These are phyloP conservation scores for Zygotorulaspora chibaensis DNA, from an alignment of 805 yeast genomes.

Conservation along the genomic window DNA sequence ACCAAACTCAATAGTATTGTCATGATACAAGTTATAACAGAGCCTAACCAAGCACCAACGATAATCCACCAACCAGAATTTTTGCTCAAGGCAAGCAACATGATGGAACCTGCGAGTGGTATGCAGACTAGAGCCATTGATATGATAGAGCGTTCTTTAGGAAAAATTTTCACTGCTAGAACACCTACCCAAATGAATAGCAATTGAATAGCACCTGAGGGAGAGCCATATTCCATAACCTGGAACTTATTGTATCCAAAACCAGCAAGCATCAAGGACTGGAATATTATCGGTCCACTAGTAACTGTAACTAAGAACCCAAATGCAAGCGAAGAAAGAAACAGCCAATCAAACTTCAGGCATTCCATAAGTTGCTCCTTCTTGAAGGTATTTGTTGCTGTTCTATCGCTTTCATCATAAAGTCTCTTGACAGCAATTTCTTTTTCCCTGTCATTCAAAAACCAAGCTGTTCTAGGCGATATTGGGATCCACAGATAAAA, in stretches of 20 bases:
- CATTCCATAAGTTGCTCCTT: conserved; percentile 43
- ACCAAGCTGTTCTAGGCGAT: conserved; percentile 40
- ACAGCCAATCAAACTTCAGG: conserved; percentile 18
- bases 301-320: conserved; percentile 6
- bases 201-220: conserved; percentile 11
- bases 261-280: conserved; percentile 5
- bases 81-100: conserved; percentile 2
- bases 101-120: conserved; percentile 7
- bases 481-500: conserved; percentile 44
- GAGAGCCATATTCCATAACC: conserved; percentile 5
- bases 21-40: conserved; percentile 7
- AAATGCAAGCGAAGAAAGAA: conserved; percentile 1
- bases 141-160: conserved; percentile 6
- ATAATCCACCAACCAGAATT: conserved; percentile 9
- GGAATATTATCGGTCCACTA: conserved; percentile 7
- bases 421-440: conserved; percentile 39
- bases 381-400: conserved; percentile 44
- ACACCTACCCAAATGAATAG: conserved; percentile 9
- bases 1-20: conserved; percentile 7
- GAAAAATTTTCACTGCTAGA: conserved; percentile 5
- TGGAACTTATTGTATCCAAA: conserved; percentile 8
- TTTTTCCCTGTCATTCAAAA: conserved; percentile 39
- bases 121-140: conserved; percentile 2
- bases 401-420: conserved; percentile 43
- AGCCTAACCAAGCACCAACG: conserved; percentile 10